Base-by-base conservation (phyloP, 1,284 basidiomycete species). In the Sphaerobolus stellatus region DNA sequence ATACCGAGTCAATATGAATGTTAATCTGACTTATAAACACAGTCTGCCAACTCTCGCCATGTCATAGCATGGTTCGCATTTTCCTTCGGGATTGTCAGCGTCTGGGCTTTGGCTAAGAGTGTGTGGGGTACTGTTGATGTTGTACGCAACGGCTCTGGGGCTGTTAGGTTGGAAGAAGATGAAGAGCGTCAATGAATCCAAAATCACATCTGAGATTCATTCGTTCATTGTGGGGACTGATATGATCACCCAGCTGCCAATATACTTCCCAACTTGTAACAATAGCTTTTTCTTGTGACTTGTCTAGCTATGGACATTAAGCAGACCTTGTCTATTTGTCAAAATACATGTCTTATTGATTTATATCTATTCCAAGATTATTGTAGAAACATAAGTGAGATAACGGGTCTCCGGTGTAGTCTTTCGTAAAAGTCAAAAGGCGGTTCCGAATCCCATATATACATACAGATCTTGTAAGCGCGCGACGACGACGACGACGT, bases 101-200 rank as follows among this genome's bases (percentile, higher is more conserved):
- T 59, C 13, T 55, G 56, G 50, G 58, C 58, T 6, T 25, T 59
- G 41, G 58, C 56, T 2, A 50, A 54, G 24, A 59, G 58, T 34
- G 38, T 55, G 5, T 57, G 47, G 46, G 46, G 46, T 20, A 54
- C 53, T 18, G 34, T 54, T 5, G 34, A 54, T 43, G 47, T 54
- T 28, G 14, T 54, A 18, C 38, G 53, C n/a, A 45, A 54, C 33
- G 53, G 53, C 13, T 13, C 46, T 29, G 53, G 53, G 27, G 33
- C 53, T 9, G 47, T 54, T 22, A 54, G 53, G 29, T 45, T 54
- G 7, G 33, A 18, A 28, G 52, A 53, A 3, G 36, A 40, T 16
- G 46, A 49, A 24, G 53, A 54, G 31, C 25, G 47, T 27, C 24
- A 28, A 18, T 13, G 14, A 48, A 50, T 22, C 30, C 33, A 22